A percentile compares a stretch with the other conserved stretches of the same genome.
phyloP scores from a whole-genome alignment of 1,139 yeast genomes.

The Hanseniaspora sp. region DNA sequence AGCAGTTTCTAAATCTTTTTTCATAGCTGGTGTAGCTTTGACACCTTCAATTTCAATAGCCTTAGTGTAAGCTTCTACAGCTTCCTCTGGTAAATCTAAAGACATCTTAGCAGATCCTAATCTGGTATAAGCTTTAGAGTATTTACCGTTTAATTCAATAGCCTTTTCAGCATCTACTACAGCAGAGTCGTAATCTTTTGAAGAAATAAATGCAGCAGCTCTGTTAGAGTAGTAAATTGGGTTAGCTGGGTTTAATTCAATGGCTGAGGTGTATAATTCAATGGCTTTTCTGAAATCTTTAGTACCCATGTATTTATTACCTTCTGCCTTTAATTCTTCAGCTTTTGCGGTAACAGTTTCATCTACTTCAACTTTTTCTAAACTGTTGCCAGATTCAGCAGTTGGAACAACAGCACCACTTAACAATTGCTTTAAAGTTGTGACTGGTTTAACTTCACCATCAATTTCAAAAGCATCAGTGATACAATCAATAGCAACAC shows the following conservation, averaged over 20 bases:
- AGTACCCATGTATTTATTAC: conserved; percentile 83
- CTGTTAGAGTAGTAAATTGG: conserved; percentile 85
- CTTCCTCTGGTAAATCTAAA: conserved; percentile 74
- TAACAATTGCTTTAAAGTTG: conserved; percentile 39
- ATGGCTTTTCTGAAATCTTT: conserved; percentile 63
- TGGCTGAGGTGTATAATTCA: conserved; percentile 70
- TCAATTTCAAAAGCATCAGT: conserved; percentile 75
- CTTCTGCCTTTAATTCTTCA: conserved; percentile 73
- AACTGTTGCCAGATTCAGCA: conserved; percentile 25
- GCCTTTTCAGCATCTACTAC: conserved; percentile 76
- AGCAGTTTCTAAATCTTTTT: conserved; percentile 86
- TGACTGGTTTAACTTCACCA: conserved; percentile 35
- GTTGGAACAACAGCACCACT: conserved; percentile 24
- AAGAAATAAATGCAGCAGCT: conserved; percentile 90
- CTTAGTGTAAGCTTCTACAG: conserved; percentile 79
- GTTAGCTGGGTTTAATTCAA: conserved; percentile 55
- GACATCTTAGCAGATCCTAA: conserved; percentile 89
- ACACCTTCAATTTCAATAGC: conserved; percentile 86
- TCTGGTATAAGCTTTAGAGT: conserved; percentile 90
- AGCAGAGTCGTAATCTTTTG: conserved; percentile 64
- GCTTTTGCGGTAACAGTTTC: conserved; percentile 55
- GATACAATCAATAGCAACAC: conserved; percentile 87
- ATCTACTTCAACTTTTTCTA: conserved; percentile 37
- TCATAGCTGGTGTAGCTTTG: conserved; percentile 77
- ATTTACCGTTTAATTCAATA: conserved; percentile 60